Conservation (phyloP, 441 rosid genomes). For the Adansonia rubrostipa region DNA sequence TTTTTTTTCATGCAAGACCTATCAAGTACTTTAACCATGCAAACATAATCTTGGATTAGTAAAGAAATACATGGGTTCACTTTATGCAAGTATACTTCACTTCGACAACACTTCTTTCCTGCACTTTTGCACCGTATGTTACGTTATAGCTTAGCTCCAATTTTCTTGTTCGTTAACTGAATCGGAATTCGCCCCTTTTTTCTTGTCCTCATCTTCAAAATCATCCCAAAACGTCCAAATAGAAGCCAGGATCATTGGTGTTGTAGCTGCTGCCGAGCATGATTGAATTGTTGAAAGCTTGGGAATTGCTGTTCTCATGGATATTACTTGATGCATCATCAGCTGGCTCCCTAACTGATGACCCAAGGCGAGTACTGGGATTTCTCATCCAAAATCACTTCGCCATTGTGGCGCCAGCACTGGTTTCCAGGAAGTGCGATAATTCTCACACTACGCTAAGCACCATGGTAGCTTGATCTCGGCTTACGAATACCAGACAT, state of each 20-base stretch:
- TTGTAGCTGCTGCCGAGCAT: slow-evolving; percentile 68
- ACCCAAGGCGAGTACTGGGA: background rate
- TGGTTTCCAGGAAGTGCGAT: slow-evolving; percentile 80
- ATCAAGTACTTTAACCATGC: background rate
- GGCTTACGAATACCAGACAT: slow-evolving; percentile 48
- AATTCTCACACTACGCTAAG: slow-evolving; percentile 50
- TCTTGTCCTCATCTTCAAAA: slow-evolving; percentile 36
- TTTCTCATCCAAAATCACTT: slow-evolving; percentile 51
- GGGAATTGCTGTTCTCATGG: slow-evolving; percentile 80
- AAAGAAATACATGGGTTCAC: slow-evolving; percentile 9
- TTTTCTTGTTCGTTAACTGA: slow-evolving; percentile 27
- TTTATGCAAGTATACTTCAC: background rate
- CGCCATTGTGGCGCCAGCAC: slow-evolving; percentile 76
- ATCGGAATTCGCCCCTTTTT: slow-evolving; percentile 44
- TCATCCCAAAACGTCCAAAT: slow-evolving; percentile 64
- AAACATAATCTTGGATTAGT: background rate
- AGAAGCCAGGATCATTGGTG: slow-evolving; percentile 89
- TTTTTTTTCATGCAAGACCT: no score
- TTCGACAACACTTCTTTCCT: background rate
- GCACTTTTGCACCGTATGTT: background rate
- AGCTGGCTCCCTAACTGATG: slow-evolving; percentile 29
- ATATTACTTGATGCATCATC: slow-evolving; percentile 47
- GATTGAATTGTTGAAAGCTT: slow-evolving; percentile 84
- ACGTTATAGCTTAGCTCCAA: background rate
- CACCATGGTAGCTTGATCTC: slow-evolving; percentile 46